Conservation (phyloP, 352 stramenopile genomes). For the Phytophthora aleatoria region DNA sequence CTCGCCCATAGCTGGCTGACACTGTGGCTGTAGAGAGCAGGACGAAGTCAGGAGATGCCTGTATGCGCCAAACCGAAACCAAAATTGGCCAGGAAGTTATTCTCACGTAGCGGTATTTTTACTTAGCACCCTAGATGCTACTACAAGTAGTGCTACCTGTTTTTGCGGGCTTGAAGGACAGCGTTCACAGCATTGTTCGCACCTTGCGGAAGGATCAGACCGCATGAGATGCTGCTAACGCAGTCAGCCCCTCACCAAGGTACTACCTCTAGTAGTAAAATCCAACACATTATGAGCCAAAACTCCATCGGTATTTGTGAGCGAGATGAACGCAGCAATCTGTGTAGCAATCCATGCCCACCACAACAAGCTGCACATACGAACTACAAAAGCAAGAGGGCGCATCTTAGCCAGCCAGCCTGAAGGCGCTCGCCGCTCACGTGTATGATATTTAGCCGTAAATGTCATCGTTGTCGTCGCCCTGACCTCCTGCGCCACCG, state of each 20-base stretch:
- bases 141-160: not conserved
- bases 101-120: slow-evolving; percentile 25
- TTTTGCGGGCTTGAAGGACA: slow-evolving; percentile 27
- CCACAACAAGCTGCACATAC: slow-evolving; percentile 25
- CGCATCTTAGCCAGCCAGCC: slow-evolving; percentile 21
- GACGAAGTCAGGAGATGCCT: slow-evolving; percentile 23
- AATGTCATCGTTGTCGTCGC: slow-evolving; percentile 88
- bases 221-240: slow-evolving; percentile 8
- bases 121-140: slow-evolving; percentile 5
- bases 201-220: slow-evolving; percentile 13
- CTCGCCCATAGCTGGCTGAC: slow-evolving; percentile 74
- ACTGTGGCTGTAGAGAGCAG: not conserved
- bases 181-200: slow-evolving; percentile 1
- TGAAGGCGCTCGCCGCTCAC: slow-evolving; percentile 20
- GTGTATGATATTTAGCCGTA: slow-evolving; percentile 73
- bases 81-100: slow-evolving; percentile 28
- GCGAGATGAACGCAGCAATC: slow-evolving; percentile 16
- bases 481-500: slow-evolving; percentile 46
- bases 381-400: slow-evolving; percentile 36
- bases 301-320: slow-evolving; percentile 36
- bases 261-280: not conserved
- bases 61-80: slow-evolving; percentile 23
- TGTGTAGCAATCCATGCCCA: slow-evolving; percentile 4
- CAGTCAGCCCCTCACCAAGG: not conserved
- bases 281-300: slow-evolving; percentile 28